A percentile compares a stretch with the other conserved stretches of the same genome.
Evolutionary conservation across 1,284 basidiomycete genomes (phyloP).

Genomic region (Termitomyces sp.): DNA sequence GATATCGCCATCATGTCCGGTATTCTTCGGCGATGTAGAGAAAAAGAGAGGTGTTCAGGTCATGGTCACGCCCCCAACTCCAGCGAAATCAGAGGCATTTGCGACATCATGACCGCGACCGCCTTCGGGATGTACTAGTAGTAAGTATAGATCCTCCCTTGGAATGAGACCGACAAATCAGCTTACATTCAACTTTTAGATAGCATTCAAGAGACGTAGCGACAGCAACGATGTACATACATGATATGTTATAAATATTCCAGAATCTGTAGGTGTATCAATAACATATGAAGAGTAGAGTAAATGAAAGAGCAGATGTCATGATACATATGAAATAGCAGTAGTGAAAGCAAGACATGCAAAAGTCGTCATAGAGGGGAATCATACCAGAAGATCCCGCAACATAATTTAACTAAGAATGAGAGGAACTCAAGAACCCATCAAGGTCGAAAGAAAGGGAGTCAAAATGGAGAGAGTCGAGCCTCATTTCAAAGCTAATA

Average conservation of each 20-base stretch:
- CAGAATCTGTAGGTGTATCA: background rate
- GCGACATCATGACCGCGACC: background rate
- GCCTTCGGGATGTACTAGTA: background rate
- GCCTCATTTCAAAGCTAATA: conserved; percentile 52
- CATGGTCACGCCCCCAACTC: conserved; percentile 15
- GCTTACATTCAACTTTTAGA: background rate
- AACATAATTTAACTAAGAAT: background rate
- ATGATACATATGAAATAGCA: background rate
- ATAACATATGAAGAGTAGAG: background rate
- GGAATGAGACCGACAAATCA: background rate
- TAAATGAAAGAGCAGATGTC: background rate
- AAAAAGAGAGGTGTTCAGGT: conserved; percentile 12
- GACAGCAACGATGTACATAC: conserved; percentile 8
- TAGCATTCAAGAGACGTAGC: conserved; percentile 2
- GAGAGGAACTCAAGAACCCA: conserved; percentile 27
- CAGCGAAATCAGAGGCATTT: conserved; percentile 6
- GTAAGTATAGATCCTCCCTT: background rate
- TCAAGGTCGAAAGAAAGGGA: conserved; percentile 59
- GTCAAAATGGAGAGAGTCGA: conserved; percentile 68
- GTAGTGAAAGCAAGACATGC: background rate
- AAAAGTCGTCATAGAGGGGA: background rate
- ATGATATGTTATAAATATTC: conserved; percentile 2
- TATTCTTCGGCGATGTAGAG: conserved; percentile 10
- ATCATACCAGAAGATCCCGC: background rate
- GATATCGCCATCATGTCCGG: conserved; percentile 13